These are phyloP conservation scores for Lumnitzera littorea DNA, from an alignment of 345 rosid genomes.

Conservation along the genomic window DNA sequence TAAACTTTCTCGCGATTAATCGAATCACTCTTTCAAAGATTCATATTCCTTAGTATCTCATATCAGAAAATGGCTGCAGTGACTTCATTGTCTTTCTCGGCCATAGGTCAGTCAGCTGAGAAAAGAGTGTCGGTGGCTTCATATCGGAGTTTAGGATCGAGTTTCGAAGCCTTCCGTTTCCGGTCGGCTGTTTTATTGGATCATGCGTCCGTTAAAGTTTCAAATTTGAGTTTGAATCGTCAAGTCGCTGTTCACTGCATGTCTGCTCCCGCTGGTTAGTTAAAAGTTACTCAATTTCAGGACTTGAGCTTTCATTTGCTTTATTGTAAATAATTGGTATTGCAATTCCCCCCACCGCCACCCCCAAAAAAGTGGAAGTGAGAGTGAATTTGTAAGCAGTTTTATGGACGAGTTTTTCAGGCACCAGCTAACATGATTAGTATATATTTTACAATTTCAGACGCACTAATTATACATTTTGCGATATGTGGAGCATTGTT, in stretches of 20 bases:
- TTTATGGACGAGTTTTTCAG: too few species aligned
- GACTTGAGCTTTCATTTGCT: neutral
- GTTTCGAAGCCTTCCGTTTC: conserved; percentile 32
- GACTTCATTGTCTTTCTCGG: conserved; percentile 62
- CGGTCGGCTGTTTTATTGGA: conserved; percentile 29
- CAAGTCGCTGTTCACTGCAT: conserved; percentile 52
- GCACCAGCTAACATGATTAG: too few species aligned
- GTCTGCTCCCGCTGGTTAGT: conserved; percentile 48
- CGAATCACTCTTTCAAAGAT: neutral
- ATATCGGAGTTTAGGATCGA: conserved; percentile 29
- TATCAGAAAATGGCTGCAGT: conserved; percentile 47
- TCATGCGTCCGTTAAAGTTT: conserved; percentile 23
- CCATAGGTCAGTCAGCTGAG: conserved; percentile 42
- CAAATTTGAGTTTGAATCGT: conserved; percentile 27
- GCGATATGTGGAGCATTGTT: too few species aligned
- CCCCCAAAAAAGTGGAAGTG: neutral
- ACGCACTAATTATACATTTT: too few species aligned
- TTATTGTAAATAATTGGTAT: too few species aligned
- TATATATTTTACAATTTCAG: too few species aligned
- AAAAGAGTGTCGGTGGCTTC: conserved; percentile 26
- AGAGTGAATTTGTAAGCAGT: neutral
- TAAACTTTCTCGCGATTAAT: conserved; percentile 4
- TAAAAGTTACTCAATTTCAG: conserved; percentile 1
- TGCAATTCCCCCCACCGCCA: too few species aligned
- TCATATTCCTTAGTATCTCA: neutral